Evolutionary conservation across 768 basidiomycete species (phyloP).

Genomic region (Hypholoma sublateritium): DNA sequence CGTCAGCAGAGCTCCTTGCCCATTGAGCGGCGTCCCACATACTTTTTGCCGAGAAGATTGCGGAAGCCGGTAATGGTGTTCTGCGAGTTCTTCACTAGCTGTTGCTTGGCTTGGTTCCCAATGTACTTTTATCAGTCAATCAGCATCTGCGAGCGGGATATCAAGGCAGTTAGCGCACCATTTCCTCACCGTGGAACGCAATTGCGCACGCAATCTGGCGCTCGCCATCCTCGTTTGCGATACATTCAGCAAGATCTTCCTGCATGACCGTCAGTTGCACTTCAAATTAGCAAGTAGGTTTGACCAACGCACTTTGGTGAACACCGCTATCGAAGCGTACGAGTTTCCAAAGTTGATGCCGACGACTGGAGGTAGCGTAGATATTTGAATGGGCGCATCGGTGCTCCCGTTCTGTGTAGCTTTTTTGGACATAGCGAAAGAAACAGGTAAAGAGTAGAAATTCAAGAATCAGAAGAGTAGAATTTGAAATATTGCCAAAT

Average conservation of each 20-base stretch:
- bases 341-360: constrained; percentile 98
- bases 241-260: constrained; percentile 93
- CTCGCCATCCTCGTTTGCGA: constrained; percentile 98
- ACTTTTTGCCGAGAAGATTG: constrained; percentile 92
- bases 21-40: constrained; percentile 19
- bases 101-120: constrained; percentile 91
- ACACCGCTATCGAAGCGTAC: constrained; percentile 92
- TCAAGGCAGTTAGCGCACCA: constrained; percentile 48
- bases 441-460: background rate
- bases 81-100: constrained; percentile 90
- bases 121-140: constrained; percentile 66
- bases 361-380: constrained; percentile 61
- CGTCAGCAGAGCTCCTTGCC: background rate
- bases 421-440: constrained; percentile 23
- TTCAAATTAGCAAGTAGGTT: background rate
- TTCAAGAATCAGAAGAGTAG: background rate
- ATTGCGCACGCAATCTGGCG: constrained; percentile 96
- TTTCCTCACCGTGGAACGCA: constrained; percentile 88
- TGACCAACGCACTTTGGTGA: constrained; percentile 74
- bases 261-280: constrained; percentile 27
- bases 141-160: constrained; percentile 4
- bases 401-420: constrained; percentile 52
- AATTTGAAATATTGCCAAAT: background rate
- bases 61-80: constrained; percentile 97
- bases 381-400: constrained; percentile 34